Evolutionary conservation across 352 stramenopile genomes (phyloP), one percentile per base, ranked within the genome.

Genomic region (Pythium sukuiense): DNA sequence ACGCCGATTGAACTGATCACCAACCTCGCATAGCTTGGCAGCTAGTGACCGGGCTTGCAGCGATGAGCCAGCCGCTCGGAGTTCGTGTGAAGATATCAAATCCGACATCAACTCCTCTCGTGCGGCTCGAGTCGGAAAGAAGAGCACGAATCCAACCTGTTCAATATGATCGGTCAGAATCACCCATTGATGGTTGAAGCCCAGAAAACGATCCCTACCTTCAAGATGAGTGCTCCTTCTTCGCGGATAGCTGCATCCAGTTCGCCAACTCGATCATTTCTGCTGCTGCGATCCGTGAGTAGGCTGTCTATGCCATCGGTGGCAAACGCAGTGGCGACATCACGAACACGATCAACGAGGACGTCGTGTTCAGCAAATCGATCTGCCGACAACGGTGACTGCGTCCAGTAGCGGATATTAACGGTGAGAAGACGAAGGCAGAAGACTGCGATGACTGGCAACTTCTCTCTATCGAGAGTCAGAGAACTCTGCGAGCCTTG

Each of bases 391-490:
- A 11, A 1, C 2, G 9, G 45, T 24, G 45, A 52, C 45, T 52
- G 16, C 20, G 45, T 14, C 45, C 45, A 52, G n/a, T 30, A 52
- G 18, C 45, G n/a, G 5, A 52, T 29, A 16, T 52, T 52, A 1
- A 52, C 45, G n/a, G 45, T 52, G n/a, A 52, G 45, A 13, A 52
- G 45, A 52, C 45, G 45, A 24, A 52, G 45, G 20, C n/a, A 52
- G n/a, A 7, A 14, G 2, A 30, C 6, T 6, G 9, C 14, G 45
- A 52, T 14, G 6, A 29, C 4, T 9, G 9, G 12, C 1, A 29
- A 6, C 18, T 52, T n/a, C 4, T 6, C 14, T 7, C 9, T 18
- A 52, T 52, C 45, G 9, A 6, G 4, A 6, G 20, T 30, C n/a
- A n/a, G n/a, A 29, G 45, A 13, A 14, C 7, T 52, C 20, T 52